These are phyloP conservation scores for Boletus patriciae DNA, from an alignment of 768 basidiomycete species.

Conservation along the genomic window DNA sequence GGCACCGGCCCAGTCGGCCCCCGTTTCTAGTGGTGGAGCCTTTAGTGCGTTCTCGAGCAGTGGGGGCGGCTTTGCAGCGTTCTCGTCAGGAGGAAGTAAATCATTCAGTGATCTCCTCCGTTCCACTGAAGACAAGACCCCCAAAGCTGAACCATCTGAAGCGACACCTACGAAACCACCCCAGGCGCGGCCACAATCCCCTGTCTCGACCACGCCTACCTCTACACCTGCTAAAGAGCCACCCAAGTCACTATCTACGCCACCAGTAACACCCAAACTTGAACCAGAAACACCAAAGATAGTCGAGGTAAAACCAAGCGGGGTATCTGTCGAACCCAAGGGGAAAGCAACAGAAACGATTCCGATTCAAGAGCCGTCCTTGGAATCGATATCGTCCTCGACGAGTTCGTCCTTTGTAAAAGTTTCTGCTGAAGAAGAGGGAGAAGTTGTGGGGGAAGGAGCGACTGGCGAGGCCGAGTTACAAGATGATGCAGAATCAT, in stretches of 20 bases:
- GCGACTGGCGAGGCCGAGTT: constrained; percentile 30
- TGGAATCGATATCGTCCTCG: constrained; percentile 42
- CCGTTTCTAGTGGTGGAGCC: constrained; percentile 19
- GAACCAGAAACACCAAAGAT: background rate
- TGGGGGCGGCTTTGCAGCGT: constrained; percentile 52
- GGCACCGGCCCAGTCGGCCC: constrained; percentile 8
- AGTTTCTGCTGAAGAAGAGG: constrained; percentile 33
- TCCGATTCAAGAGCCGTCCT: constrained; percentile 15
- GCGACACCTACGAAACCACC: constrained; percentile 10
- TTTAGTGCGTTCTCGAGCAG: constrained; percentile 33
- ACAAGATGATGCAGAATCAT: constrained; percentile 28
- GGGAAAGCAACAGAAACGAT: constrained; percentile 10
- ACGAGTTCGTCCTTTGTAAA: constrained; percentile 51
- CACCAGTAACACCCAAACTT: background rate
- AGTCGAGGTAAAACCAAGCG: background rate
- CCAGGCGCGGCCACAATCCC: background rate
- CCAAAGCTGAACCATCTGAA: constrained; percentile 20
- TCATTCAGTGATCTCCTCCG: constrained; percentile 67
- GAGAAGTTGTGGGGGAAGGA: constrained; percentile 16
- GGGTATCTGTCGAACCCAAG: constrained; percentile 1
- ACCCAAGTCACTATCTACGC: background rate
- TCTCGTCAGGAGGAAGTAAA: constrained; percentile 45
- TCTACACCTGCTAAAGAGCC: constrained; percentile 15
- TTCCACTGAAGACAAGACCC: constrained; percentile 31
- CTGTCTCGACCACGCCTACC: constrained; percentile 9